Evolutionary conservation across 1,139 yeast genomes (phyloP), one percentile per base, ranked within the genome.

Genomic region (Kurtzmaniella quercitrusa): DNA sequence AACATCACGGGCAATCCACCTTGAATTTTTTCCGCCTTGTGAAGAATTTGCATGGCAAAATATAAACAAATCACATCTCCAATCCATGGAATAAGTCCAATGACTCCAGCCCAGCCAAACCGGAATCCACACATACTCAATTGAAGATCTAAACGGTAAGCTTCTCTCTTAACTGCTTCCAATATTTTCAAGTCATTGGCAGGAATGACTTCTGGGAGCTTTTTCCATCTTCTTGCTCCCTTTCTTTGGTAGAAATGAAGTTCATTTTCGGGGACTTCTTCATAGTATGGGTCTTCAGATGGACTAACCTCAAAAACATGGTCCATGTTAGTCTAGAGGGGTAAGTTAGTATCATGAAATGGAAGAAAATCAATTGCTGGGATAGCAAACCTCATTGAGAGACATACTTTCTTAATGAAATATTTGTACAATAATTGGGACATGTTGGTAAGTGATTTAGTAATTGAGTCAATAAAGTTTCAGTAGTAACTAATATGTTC

Each of bases 41-140:
- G 61, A 41, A 84, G 67, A 25, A 83, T 52, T 43, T 67, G 60
- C 47, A 78, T 51, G 0, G 87, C 82, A 39, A 85, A 63, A 40
- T 60, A 63, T 9, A 75, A 56, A 21, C 81, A 75, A 44, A 82
- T 59, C 7, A 75, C 38, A 51, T 79, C 82, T 7, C 90, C 90
- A 19, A 81, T 60, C 61, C 78, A 67, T 0, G 95, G 95, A 25
- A 87, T 55, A 12, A 86, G 55, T 2, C 91, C 91, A 48, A 86
- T 75, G 12, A 86, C 50, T 1, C 85, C 87, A 2, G 85, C 75
- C 85, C 89, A 83, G 2, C 95, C 95, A 34, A 83, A 55, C 39
- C 87, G 65, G 23, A 81, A 56, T 0, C 94, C 93, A 57, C 85
- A 79, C 39, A 82, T 46, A 45, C 76, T 72, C 58, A 85, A 75